phyloP scores from a whole-genome alignment of 176 grass and related monocot genomes.

The Triticum timopheevii region DNA sequence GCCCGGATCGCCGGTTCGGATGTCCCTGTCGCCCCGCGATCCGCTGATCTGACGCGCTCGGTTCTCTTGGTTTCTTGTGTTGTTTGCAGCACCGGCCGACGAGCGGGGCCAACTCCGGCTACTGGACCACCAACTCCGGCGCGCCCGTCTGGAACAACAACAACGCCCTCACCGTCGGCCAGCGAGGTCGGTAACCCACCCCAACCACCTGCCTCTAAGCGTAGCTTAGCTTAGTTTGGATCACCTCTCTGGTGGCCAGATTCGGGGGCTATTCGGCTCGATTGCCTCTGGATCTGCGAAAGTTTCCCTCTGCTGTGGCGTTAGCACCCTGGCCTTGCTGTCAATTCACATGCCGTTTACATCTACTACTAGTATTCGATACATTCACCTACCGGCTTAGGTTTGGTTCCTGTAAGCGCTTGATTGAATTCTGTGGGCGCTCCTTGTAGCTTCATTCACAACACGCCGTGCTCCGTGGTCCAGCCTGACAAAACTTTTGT shows the following conservation, averaged over 20 bases:
- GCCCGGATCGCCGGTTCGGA: not conserved
- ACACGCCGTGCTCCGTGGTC: not conserved
- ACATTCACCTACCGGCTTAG: not conserved
- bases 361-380: no score
- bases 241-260: not conserved
- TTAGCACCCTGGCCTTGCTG: no score
- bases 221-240: not conserved
- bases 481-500: not conserved
- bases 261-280: no score
- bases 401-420: not conserved
- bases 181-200: conserved; percentile 36
- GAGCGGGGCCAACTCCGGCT: conserved; percentile 47
- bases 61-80: not conserved
- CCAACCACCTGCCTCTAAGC: no score
- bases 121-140: conserved; percentile 88
- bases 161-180: conserved; percentile 64
- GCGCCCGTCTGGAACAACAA: conserved; percentile 87
- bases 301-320: no score
- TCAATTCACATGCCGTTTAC: not conserved
- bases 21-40: not conserved
- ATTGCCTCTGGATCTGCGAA: no score
- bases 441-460: not conserved
- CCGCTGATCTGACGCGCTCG: not conserved
- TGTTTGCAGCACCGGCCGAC: conserved; percentile 51
- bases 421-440: not conserved